Conservation (phyloP, 345 rosid genomes). For the Gynandropsis gynandra region DNA sequence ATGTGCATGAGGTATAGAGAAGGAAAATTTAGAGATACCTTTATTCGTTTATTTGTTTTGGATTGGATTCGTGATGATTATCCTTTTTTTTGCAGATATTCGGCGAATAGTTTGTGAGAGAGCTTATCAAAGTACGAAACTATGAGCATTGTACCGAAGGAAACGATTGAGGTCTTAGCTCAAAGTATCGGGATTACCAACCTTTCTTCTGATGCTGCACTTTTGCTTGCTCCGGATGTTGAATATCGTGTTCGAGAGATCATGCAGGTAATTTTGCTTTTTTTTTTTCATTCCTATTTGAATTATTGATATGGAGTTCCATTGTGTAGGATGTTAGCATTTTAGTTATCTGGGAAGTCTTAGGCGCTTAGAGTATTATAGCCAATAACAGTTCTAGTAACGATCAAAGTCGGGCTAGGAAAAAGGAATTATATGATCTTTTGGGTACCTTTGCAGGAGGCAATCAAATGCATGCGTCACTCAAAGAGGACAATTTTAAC, state of each 20-base stretch:
- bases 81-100: neutral
- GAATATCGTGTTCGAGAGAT: slow-evolving; percentile 92
- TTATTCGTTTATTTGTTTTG: too few relatives aligned
- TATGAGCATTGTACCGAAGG: slow-evolving; percentile 88
- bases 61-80: too few relatives aligned
- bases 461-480: slow-evolving; percentile 94
- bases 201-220: slow-evolving; percentile 64
- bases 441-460: slow-evolving; percentile 47
- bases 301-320: slow-evolving; percentile 12
- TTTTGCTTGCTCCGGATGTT: slow-evolving; percentile 86
- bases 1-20: neutral
- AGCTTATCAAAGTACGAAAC: slow-evolving; percentile 16
- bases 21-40: too few relatives aligned
- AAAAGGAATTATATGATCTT: slow-evolving; percentile 14
- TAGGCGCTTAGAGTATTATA: too few relatives aligned
- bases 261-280: slow-evolving; percentile 51
- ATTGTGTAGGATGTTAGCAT: neutral
- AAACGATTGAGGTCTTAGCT: slow-evolving; percentile 79
- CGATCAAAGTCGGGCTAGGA: too few relatives aligned
- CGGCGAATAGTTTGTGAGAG: slow-evolving; percentile 1
- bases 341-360: too few relatives aligned
- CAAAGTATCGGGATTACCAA: slow-evolving; percentile 76
- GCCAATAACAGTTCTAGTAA: neutral
- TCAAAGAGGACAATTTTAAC: slow-evolving; percentile 73
- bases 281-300: too few relatives aligned